Percentiles rank a stretch among this genome's conserved stretches.
These are phyloP conservation scores for Yamagishiella unicocca DNA, from an alignment of 139 green algal genomes.

Conservation along the genomic window DNA sequence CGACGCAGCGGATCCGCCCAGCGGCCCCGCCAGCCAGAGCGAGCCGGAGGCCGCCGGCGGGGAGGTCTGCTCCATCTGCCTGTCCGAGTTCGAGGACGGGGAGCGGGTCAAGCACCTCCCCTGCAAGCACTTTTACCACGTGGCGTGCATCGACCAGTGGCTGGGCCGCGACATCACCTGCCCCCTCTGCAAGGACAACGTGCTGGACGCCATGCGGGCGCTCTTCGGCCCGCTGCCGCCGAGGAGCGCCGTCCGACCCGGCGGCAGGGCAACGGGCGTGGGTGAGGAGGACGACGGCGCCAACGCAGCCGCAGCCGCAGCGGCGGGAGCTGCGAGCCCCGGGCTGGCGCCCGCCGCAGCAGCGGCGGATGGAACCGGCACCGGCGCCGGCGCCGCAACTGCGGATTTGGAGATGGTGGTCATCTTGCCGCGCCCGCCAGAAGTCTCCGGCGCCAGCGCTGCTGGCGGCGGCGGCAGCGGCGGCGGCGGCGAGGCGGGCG, in stretches of 20 bases:
- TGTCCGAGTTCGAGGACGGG: constrained; percentile 60
- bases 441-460: background rate
- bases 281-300: background rate
- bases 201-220: constrained; percentile 44
- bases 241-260: background rate
- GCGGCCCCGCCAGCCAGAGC: background rate
- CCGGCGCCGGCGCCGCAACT: background rate
- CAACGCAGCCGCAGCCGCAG: background rate
- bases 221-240: constrained; percentile 34
- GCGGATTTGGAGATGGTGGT: constrained; percentile 20
- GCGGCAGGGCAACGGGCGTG: background rate
- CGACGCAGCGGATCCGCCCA: background rate
- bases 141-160: constrained; percentile 59
- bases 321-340: background rate
- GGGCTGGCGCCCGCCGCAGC: background rate
- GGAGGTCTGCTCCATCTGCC: constrained; percentile 58
- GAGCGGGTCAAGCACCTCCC: constrained; percentile 61
- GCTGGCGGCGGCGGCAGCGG: background rate
- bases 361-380: background rate
- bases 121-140: constrained; percentile 57
- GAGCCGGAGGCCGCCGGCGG: background rate
- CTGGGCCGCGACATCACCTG: constrained; percentile 60
- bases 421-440: background rate
- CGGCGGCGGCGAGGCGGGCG: background rate
- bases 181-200: constrained; percentile 60